Base-by-base conservation (phyloP, 2,329 filamentous ascomycete genomes). In the Scedosporium aurantiacum region DNA sequence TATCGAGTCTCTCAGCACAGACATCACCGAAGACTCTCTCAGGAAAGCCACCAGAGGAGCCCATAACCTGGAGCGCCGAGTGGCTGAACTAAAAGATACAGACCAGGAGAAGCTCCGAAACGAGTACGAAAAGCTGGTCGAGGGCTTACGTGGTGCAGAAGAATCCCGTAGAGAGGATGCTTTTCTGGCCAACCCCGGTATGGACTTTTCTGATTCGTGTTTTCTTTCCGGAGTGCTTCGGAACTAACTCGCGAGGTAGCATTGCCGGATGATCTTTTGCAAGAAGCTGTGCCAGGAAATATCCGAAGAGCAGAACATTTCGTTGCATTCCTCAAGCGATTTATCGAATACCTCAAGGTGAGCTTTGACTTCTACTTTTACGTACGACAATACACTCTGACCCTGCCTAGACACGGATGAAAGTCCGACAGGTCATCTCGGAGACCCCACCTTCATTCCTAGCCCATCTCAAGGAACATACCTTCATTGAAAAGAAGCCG, bases 221-320 rank as follows among this genome's bases (percentile, higher is more conserved):
- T 10, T 45, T 27, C 59, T 7, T 7, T 12, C 32, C 54, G 8
- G 32, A 8, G 25, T 25, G 5, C n/a, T 8, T 40, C 18, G 7
- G 5, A n/a, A 12, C 67, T 71, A 56, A 73, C 60, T 40, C 8
- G 1, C n/a, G 21, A n/a, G 8, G 16, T 57, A 79, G 91, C 90
- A 16, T 76, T 99, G 12, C 94, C 94, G 0, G 92, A 96, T 67
- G 95, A 99, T 70, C 78, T 99, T 7, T 82, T 99, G 5, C 95
- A 93, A 71, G 94, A 99, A 75, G 94, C 94, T 0, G 90, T 99
- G 0, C 94, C 94, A 0, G 95, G 94, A 28, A 99, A 99, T 67
- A 99, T 99, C 65, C 82, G 94, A 63, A 82, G 94, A 74, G 94
- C 94, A 4, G 94, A 99, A 69, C 94, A 99, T 71, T 99, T 99